Evolutionary conservation across 2,329 filamentous ascomycete genomes (phyloP), one percentile per base, ranked within the genome.

Genomic region (Colletotrichum musae): DNA sequence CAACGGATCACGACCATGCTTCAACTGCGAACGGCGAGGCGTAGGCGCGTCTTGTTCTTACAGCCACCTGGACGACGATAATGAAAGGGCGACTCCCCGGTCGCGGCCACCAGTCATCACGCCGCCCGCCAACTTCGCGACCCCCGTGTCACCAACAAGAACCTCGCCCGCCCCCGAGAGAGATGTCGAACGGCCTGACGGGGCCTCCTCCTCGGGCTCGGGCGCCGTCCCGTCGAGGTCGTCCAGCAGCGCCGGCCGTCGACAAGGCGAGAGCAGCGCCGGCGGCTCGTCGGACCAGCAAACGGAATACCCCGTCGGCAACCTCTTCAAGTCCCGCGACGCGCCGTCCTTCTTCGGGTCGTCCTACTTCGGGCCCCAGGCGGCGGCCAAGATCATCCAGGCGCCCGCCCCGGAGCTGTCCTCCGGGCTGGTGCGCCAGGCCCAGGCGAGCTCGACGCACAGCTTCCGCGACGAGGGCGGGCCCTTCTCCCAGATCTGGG

Each of bases 401-500:
- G 74, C 75, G 6, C 66, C 66, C 5, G 66, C 62, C 0, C 43
- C 74, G 65, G 53, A 75, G 72, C 45, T 75, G 60, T 39, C 75
- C 72, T 61, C 69, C 73, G 50, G 76, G 60, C 15, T 71, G 67
- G 21, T 70, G 63, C 26, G 75, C 70, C 71, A 76, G 62, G 50
- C 67, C 28, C 57, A 73, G 15, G 69, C 70, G 3, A 66, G 72
- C 26, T 66, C 66, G 18, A 69, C 66, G 16, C 66, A 69, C 2
- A 60, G 56, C 0, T 69, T 69, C 56, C 56, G 66, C 1, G 62
- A 69, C 6, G 74, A 74, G 5, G 72, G 71, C n/a, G 71, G 73
- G 0, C 73, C 73, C 0, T 74, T 74, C 39, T 80, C 78, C 3
- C 80, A 81, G 50, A 78, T 82, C 13, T 83, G 81, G 81, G 81